phyloP scores from a whole-genome alignment of 345 rosid genomes.

The Hypericum androsaemum region DNA sequence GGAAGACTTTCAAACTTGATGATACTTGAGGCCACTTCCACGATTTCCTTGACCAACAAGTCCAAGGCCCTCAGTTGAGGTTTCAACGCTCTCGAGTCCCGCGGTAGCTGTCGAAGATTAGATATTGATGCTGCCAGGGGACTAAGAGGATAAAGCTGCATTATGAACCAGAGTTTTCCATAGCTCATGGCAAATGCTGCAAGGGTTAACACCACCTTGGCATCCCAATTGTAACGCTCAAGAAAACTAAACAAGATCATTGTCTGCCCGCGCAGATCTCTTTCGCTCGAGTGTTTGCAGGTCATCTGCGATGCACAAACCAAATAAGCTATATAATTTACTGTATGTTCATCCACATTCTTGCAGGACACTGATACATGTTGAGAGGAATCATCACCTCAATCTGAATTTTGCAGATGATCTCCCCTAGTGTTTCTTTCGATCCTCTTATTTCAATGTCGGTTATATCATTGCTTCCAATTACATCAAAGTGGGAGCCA shows the following conservation, averaged over 20 bases:
- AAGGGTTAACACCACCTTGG: slow-evolving; percentile 52
- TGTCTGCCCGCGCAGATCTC: slow-evolving; percentile 35
- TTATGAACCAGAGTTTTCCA: slow-evolving; percentile 49
- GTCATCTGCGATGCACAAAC: slow-evolving; percentile 38
- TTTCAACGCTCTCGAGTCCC: slow-evolving; percentile 25
- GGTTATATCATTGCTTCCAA: slow-evolving; percentile 13
- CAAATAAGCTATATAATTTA: background rate
- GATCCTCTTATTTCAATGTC: slow-evolving; percentile 35
- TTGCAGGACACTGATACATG: slow-evolving; percentile 6
- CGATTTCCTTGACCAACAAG: slow-evolving; percentile 36
- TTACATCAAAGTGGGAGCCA: slow-evolving; percentile 14
- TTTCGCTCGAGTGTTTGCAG: slow-evolving; percentile 25
- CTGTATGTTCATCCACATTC: background rate
- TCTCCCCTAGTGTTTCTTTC: slow-evolving; percentile 33
- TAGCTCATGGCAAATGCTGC: slow-evolving; percentile 56
- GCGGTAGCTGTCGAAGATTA: slow-evolving; percentile 43
- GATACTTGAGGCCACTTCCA: slow-evolving; percentile 46
- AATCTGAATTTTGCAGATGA: slow-evolving; percentile 28
- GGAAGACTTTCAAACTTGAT: slow-evolving; percentile 49
- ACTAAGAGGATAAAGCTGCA: slow-evolving; percentile 30
- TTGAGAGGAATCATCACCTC: slow-evolving; percentile 31
- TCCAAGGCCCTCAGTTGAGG: slow-evolving; percentile 48
- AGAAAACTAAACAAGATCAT: slow-evolving; percentile 51
- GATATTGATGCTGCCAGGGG: slow-evolving; percentile 55
- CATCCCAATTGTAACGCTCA: slow-evolving; percentile 60